Evolutionary conservation across 2,329 filamentous ascomycete species (phyloP), one percentile per base, ranked within the genome.

Genomic region (Colletotrichum sojae): DNA sequence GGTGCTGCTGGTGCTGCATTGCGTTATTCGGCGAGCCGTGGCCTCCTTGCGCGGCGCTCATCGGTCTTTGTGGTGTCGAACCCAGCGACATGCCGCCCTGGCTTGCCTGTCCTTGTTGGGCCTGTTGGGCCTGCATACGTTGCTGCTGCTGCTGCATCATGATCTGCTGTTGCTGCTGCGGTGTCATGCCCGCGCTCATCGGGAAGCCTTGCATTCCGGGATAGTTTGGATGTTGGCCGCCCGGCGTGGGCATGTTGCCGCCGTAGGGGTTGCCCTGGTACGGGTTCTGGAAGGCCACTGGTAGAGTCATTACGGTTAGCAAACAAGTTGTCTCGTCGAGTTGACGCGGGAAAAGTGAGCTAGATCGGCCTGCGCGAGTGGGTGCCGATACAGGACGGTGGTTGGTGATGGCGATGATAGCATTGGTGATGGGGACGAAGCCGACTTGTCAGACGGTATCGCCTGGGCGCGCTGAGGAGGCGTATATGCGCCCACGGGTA

Each of bases 251-350:
- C 75, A 87, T 80, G 72, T 84, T 83, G 73, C 85, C 79, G 70
- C 86, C 87, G 75, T 90, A 91, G 5, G 88, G 85, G 43, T 86
- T 85, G 74, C 81, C 83, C 25, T 86, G 84, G 73, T 88, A 91
- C 60, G 89, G 87, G 48, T 87, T 81, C 72, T 89, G 89, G 71
- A 86, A 89, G 73, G 86, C 78, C 83, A 89, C 88, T 89, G 77
- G 67, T 68, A 70, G 71, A 54, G 63, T 62, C 72, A 74, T 74
- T 64, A 71, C 73, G 60, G 73, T 76, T 67, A 78, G 81, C 73
- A 76, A 74, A 72, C 76, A 72, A 60, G 72, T 68, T 68, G 55
- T 70, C 63, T 57, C 63, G 52, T 53, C 66, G 65, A 18, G 66
- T 48, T 58, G 71, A 69, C 61, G 70, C 66, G 62, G 57, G 64